Percentiles rank a stretch among this genome's conserved stretches.
Conservation (phyloP, 1,284 basidiomycete species). For the Cutaneotrichosporon mucoides region DNA sequence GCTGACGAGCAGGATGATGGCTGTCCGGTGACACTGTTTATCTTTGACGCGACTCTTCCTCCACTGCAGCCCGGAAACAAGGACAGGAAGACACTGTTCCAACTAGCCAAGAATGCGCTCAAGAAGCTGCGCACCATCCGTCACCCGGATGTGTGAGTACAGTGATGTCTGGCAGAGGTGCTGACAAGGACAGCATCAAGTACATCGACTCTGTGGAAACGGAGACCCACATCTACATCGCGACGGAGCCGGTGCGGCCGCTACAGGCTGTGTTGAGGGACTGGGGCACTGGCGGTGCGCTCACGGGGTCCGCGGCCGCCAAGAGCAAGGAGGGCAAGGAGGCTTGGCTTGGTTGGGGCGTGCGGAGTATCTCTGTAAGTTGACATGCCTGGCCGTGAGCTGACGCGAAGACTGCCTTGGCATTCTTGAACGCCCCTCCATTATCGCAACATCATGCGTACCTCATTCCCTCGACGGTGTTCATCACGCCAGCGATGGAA, state of each 20-base stretch:
- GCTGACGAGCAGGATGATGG: constrained; percentile 70
- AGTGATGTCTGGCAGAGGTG: too few species aligned
- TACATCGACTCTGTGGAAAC: constrained; percentile 91
- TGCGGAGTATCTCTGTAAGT: constrained; percentile 81
- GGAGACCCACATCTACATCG: constrained; percentile 80
- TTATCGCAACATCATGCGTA: constrained; percentile 85
- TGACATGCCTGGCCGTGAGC: neutral
- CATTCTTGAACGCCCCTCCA: constrained; percentile 84
- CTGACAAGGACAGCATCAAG: constrained; percentile 57
- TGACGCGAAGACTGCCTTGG: constrained; percentile 66
- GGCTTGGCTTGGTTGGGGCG: constrained; percentile 91
- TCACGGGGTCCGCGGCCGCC: constrained; percentile 20
- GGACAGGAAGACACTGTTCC: constrained; percentile 60
- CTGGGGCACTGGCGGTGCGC: constrained; percentile 51
- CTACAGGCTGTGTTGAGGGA: constrained; percentile 63
- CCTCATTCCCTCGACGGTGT: constrained; percentile 67
- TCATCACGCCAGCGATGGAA: constrained; percentile 77
- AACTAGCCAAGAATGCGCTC: constrained; percentile 84
- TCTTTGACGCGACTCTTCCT: constrained; percentile 64
- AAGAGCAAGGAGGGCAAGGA: constrained; percentile 62
- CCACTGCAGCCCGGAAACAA: constrained; percentile 47
- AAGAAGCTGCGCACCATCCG: constrained; percentile 85
- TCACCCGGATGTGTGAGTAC: constrained; percentile 75
- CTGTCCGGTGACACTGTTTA: constrained; percentile 76
- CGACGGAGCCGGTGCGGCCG: constrained; percentile 87